A percentile compares a stretch with the other conserved stretches of the same genome.
phyloP scores from a whole-genome alignment of 2,329 filamentous ascomycete genomes.

The Penicillium griseofulvum region DNA sequence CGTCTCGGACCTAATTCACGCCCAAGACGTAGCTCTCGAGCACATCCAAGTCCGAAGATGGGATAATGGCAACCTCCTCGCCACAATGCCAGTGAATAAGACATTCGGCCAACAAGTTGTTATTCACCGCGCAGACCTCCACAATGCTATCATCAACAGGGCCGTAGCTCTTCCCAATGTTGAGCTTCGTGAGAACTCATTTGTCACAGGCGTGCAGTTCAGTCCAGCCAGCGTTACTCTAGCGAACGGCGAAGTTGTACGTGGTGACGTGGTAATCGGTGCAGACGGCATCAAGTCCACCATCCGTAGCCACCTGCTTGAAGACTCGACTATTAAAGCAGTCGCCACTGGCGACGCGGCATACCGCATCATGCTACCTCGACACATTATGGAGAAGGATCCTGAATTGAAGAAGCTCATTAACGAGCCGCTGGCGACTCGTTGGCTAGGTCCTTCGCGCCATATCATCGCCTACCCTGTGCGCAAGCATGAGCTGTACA shows the following conservation, averaged over 20 bases:
- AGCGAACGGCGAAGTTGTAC: slow-evolving; percentile 24
- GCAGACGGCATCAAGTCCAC: slow-evolving; percentile 56
- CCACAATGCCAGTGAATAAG: slow-evolving; percentile 36
- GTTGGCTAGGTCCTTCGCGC: slow-evolving; percentile 72
- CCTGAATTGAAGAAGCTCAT: slow-evolving; percentile 66
- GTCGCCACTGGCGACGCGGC: slow-evolving; percentile 66
- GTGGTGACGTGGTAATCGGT: slow-evolving; percentile 51
- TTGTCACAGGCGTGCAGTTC: slow-evolving; percentile 28
- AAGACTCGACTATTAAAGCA: slow-evolving; percentile 25
- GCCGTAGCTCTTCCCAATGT: slow-evolving; percentile 32
- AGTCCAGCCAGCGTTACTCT: slow-evolving; percentile 30
- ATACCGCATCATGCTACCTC: slow-evolving; percentile 73
- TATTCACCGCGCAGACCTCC: slow-evolving; percentile 38
- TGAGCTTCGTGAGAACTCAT: slow-evolving; percentile 29
- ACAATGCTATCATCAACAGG: slow-evolving; percentile 32
- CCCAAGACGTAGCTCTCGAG: slow-evolving; percentile 34
- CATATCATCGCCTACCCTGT: slow-evolving; percentile 80
- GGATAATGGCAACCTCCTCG: slow-evolving; percentile 34
- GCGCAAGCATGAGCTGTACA: slow-evolving; percentile 63
- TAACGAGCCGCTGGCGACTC: slow-evolving; percentile 64
- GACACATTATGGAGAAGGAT: slow-evolving; percentile 65
- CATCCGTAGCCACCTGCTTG: slow-evolving; percentile 43
- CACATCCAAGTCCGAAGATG: slow-evolving; percentile 38
- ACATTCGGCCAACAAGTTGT: slow-evolving; percentile 35
- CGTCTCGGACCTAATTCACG: slow-evolving; percentile 33